These are phyloP conservation scores for Heliosperma pusillum DNA, from an alignment of 148 eudicot species.

Conservation along the genomic window DNA sequence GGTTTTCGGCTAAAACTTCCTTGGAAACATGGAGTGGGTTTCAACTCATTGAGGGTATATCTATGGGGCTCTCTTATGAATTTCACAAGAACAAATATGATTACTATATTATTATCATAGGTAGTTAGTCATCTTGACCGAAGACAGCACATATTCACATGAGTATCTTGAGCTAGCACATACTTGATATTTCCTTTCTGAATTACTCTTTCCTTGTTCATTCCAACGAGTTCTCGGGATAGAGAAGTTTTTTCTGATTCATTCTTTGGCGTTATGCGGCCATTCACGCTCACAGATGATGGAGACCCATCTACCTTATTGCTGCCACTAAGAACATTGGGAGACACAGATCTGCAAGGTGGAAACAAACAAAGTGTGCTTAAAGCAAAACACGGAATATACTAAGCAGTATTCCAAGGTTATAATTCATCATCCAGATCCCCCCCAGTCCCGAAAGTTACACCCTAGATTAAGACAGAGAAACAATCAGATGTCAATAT, in stretches of 20 bases:
- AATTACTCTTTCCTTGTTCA: slow-evolving; percentile 56
- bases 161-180: slow-evolving; percentile 19
- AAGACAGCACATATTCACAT: slow-evolving; percentile 1
- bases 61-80: background rate
- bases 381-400: background rate
- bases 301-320: slow-evolving; percentile 53
- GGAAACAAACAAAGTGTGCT: slow-evolving; percentile 5
- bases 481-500: background rate
- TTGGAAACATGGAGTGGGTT: background rate
- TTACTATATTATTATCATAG: background rate
- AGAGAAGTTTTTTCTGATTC: slow-evolving; percentile 61
- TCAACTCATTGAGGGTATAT: background rate
- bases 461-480: background rate
- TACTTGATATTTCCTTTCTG: slow-evolving; percentile 73
- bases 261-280: slow-evolving; percentile 50
- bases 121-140: background rate
- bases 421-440: background rate
- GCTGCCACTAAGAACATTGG: slow-evolving; percentile 45
- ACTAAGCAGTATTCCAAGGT: background rate
- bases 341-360: slow-evolving; percentile 55
- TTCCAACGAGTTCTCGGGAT: slow-evolving; percentile 53
- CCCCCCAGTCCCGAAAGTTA: background rate
- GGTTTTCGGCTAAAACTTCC: background rate
- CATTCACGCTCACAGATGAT: slow-evolving; percentile 45
- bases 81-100: slow-evolving; percentile 1